These are phyloP conservation scores for Magnaporthiopsis rhizophila DNA, from an alignment of 2,329 filamentous ascomycete genomes.

Conservation along the genomic window DNA sequence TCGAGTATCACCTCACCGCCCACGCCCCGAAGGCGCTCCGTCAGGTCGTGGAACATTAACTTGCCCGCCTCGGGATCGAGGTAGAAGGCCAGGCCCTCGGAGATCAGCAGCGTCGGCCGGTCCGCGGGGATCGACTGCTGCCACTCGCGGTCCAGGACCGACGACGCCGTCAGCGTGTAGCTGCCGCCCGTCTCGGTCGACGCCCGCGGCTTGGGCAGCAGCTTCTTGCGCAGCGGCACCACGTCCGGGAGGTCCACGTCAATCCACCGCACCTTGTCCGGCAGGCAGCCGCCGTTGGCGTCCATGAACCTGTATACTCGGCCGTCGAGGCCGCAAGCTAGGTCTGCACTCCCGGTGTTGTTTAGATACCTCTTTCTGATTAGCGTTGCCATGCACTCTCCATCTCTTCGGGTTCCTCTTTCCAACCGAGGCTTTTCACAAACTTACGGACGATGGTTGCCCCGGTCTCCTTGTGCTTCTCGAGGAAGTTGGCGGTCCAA, in stretches of 20 bases:
- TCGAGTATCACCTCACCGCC: constrained; percentile 8
- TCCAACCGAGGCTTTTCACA: no score
- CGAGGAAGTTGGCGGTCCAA: constrained; percentile 6
- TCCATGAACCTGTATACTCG: constrained; percentile 6
- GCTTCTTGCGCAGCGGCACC: constrained; percentile 20
- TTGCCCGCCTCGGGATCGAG: constrained; percentile 11
- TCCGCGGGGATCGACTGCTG: constrained; percentile 21
- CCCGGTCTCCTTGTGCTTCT: constrained; percentile 7
- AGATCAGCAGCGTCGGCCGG: constrained; percentile 22
- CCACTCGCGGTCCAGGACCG: constrained; percentile 21
- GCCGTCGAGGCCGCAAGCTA: constrained; percentile 9
- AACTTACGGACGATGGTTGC: constrained; percentile 8
- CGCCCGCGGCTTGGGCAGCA: constrained; percentile 15
- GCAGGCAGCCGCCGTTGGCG: constrained; percentile 5
- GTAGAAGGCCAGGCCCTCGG: constrained; percentile 26
- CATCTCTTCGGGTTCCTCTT: no score
- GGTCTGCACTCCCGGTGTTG: not conserved
- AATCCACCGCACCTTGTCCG: constrained; percentile 18
- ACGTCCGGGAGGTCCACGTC: constrained; percentile 27
- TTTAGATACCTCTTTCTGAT: not conserved
- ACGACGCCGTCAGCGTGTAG: constrained; percentile 20
- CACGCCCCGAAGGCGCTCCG: constrained; percentile 5
- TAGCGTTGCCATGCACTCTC: not conserved
- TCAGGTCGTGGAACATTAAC: constrained; percentile 6
- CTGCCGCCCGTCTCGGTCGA: constrained; percentile 11